These are phyloP conservation scores for Gardenia jasminoides DNA, from an alignment of 257 asterid genomes.

Conservation along the genomic window DNA sequence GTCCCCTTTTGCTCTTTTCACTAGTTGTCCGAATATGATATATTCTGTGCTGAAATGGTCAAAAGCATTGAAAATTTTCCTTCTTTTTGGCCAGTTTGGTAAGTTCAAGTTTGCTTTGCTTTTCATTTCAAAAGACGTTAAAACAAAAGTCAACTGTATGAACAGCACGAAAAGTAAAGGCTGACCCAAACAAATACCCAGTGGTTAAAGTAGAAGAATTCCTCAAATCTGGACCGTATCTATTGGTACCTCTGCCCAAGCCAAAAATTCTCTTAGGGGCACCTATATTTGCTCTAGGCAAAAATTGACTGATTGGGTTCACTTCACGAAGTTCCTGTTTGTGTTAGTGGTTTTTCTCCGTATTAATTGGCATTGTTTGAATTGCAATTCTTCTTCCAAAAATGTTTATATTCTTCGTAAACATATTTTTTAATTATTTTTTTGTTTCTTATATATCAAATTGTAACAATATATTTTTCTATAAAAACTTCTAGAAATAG, in stretches of 20 bases:
- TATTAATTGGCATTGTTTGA: no score
- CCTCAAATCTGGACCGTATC: neutral
- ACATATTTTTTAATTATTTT: no score
- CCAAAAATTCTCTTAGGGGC: neutral
- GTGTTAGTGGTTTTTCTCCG: no score
- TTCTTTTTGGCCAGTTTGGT: slow-evolving; percentile 1
- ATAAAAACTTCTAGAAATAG: no score
- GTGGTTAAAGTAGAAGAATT: neutral
- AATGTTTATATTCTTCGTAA: no score
- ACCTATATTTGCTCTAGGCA: neutral
- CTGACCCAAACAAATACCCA: neutral
- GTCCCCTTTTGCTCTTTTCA: neutral
- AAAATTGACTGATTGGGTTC: neutral
- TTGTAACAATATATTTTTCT: no score
- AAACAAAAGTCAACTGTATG: slow-evolving; percentile 13
- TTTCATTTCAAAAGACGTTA: slow-evolving; percentile 8
- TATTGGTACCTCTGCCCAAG: neutral
- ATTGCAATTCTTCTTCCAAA: no score
- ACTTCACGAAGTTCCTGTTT: no score
- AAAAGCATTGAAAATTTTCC: slow-evolving; percentile 7
- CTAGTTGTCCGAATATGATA: neutral
- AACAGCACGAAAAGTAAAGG: neutral
- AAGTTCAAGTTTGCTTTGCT: neutral
- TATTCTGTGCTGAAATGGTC: slow-evolving; percentile 4
- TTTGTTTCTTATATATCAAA: no score